Conservation (phyloP, 2,329 filamentous ascomycete species). For the Colletotrichum nymphaeae region DNA sequence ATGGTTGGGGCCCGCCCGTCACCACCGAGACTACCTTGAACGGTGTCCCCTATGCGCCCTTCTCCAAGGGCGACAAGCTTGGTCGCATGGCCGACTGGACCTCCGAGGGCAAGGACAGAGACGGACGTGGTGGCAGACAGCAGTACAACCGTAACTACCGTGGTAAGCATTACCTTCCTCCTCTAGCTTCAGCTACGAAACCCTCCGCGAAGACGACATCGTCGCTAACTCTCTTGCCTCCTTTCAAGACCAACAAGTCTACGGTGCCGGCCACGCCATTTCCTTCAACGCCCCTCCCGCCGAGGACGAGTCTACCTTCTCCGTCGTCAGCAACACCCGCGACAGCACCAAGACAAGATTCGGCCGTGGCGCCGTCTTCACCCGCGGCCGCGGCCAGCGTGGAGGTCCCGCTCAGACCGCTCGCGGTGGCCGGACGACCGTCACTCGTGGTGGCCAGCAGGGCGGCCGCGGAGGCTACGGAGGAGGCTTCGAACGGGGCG, state of each 20-base stretch:
- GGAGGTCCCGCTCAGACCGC: slow-evolving; percentile 60
- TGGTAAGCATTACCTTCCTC: slow-evolving; percentile 65
- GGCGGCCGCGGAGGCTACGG: slow-evolving; percentile 74
- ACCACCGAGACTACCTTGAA: slow-evolving; percentile 89
- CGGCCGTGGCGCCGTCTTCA: slow-evolving; percentile 89
- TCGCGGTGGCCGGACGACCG: slow-evolving; percentile 71
- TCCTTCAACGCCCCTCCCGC: slow-evolving; percentile 91
- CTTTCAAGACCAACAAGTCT: slow-evolving; percentile 88
- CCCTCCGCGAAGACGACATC: neutral
- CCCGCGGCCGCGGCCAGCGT: slow-evolving; percentile 84
- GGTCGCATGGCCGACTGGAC: slow-evolving; percentile 99
- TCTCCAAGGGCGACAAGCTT: slow-evolving; percentile 98
- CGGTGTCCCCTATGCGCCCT: slow-evolving; percentile 96
- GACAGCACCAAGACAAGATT: slow-evolving; percentile 89
- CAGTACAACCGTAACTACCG: slow-evolving; percentile 95
- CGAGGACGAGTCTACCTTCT: slow-evolving; percentile 98
- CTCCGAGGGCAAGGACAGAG: slow-evolving; percentile 86
- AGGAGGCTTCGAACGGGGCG: slow-evolving; percentile 77
- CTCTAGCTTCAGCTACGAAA: neutral
- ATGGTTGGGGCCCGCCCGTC: slow-evolving; percentile 88
- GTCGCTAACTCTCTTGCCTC: slow-evolving; percentile 21
- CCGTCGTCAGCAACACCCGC: slow-evolving; percentile 94
- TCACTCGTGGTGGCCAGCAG: slow-evolving; percentile 73
- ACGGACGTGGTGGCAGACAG: slow-evolving; percentile 79
- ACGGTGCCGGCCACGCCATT: slow-evolving; percentile 87